Evolutionary conservation across 306 rosid genomes (phyloP), one percentile per base, ranked within the genome.

Genomic region (Crotalaria pallida): DNA sequence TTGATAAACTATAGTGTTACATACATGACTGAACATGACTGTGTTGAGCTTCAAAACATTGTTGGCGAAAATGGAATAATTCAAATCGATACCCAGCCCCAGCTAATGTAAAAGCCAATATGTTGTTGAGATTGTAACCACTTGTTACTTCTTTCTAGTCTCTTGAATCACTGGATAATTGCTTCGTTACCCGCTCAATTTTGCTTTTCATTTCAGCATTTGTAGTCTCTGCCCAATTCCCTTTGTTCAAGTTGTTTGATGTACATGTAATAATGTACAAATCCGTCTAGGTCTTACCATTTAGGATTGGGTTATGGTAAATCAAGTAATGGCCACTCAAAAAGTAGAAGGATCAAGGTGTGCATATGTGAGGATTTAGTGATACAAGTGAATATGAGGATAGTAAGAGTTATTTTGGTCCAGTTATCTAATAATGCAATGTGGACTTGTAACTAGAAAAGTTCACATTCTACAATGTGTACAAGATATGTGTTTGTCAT

Each of bases 81-180:
- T 55, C 45, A 11, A 69, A 27, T 21, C 22, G 7, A n/a, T n/a
- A n/a, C n/a, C n/a, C 15, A 3, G 34, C 57, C 15, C 15, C 59
- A 9, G 44, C 52, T 29, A 44, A 23, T 56, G 47, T 45, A 62
- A 53, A 62, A 34, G 24, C 47, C 21, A 26, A 36, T 50, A 44
- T 50, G 50, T 17, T 51, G 38, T 22, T 71, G 27, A 49, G 77
- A 61, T 34, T 63, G 36, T 40, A 64, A 52, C 62, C 65, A 34
- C 51, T 69, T 50, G 73, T 45, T 53, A 56, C 56, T 22, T 76
- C 29, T 44, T 51, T 9, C 15, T 13, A 31, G 26, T 33, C 48
- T 53, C 55, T 64, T 47, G 3, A 15, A n/a, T 52, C 65, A 13
- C 23, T 1, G 65, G 33, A 62, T 73, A 27, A 50, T 24, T 62